Evolutionary conservation across 1,284 basidiomycete species (phyloP), one percentile per base, ranked within the genome.

Genomic region (Ceratobasidium sp.): DNA sequence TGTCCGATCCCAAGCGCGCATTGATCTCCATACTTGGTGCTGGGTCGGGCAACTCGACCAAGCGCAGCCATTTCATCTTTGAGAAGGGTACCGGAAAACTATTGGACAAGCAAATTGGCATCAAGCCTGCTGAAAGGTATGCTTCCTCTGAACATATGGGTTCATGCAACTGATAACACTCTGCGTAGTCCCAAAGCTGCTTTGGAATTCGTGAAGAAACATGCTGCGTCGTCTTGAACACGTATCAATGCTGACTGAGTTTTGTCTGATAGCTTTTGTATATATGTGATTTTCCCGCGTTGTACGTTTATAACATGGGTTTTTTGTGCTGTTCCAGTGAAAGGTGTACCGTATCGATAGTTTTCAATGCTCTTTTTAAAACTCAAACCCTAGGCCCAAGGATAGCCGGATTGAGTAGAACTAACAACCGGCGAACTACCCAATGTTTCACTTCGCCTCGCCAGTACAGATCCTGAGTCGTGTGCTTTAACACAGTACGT

Each of bases 11-110:
- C 25, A 90, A 95, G 82, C 89, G 92, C 54, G 83, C 87, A 51
- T 87, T 98, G 46, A 95, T 98, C 81, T 88, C 88, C 67, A 90
- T 90, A 8, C 87, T 99, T 49, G 96, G 96, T 17, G 92, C 89
- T 1, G 90, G 90, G 62, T 79, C 81, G 5, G 92, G 91, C 1
- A 93, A 91, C 61, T 94, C 90, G 85, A 95, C 94, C 59, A 93
- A 93, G 84, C 89, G 95, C 22, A 95, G 93, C 78, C 95, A 97
- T 83, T 97, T 97, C 83, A 89, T 97, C 79, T 96, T 97, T 80
- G 93, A 90, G 80, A 93, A 94, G 83, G 94, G 93, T 9, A 81
- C 81, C 0, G 96, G 95, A 0, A 94, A 94, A 83, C 86, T 97
- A 52, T 84, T 96, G 17, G 92, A 96, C 43, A 93, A 90, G 84